Conservation (phyloP, 805 yeast species). For the Ogataea dorogensis region DNA sequence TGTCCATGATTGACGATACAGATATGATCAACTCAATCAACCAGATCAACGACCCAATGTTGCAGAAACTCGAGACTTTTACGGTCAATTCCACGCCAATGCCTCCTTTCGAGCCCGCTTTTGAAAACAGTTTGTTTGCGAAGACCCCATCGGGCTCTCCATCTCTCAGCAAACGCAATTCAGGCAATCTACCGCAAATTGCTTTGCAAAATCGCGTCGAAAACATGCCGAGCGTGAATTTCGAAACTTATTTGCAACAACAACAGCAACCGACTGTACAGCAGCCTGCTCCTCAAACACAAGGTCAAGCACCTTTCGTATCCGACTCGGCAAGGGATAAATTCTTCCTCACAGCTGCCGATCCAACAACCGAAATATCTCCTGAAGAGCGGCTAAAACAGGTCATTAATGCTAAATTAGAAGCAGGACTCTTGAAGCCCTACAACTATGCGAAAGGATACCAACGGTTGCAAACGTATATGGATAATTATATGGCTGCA, state of each 20-base stretch:
- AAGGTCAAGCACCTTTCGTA: slow-evolving; percentile 32
- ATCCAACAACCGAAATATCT: slow-evolving; percentile 89
- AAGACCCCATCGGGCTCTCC: slow-evolving; percentile 11
- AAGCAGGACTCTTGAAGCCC: slow-evolving; percentile 90
- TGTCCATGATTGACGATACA: slow-evolving; percentile 87
- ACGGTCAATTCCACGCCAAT: slow-evolving; percentile 15
- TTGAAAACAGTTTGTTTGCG: slow-evolving; percentile 16
- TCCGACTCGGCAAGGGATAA: slow-evolving; percentile 86
- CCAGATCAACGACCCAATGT: slow-evolving; percentile 36
- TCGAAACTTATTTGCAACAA: slow-evolving; percentile 9
- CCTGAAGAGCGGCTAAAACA: slow-evolving; percentile 92
- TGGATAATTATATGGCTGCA: slow-evolving; percentile 89
- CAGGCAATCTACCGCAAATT: slow-evolving; percentile 18
- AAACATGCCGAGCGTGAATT: slow-evolving; percentile 12
- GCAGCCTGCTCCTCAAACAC: slow-evolving; percentile 4
- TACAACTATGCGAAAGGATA: slow-evolving; percentile 94
- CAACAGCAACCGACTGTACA: slow-evolving; percentile 4
- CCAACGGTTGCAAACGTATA: slow-evolving; percentile 81
- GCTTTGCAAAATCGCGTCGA: slow-evolving; percentile 19
- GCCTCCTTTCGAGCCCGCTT: slow-evolving; percentile 16
- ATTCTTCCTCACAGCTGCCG: slow-evolving; percentile 94
- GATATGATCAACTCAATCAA: slow-evolving; percentile 51
- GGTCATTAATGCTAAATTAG: slow-evolving; percentile 90
- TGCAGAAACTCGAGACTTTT: slow-evolving; percentile 35
- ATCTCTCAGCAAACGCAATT: slow-evolving; percentile 11